Conservation (phyloP, 2,329 filamentous ascomycete species). For the Pseudomassariella vexata region DNA sequence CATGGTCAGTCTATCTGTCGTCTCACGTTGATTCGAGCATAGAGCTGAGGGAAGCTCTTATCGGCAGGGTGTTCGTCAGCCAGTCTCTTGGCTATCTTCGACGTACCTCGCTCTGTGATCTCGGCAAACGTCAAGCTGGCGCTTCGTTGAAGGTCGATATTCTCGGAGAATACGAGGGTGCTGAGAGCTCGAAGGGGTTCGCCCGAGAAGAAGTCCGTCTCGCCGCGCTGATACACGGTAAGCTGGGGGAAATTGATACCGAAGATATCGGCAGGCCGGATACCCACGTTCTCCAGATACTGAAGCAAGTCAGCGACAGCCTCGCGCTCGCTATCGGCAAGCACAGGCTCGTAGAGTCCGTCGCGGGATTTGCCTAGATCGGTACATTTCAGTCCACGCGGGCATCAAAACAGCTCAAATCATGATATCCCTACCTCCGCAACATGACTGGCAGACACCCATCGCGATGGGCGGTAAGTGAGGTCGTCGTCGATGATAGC, state of each 20-base stretch:
- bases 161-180: conserved; percentile 96
- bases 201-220: conserved; percentile 97
- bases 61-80: no score
- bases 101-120: conserved; percentile 90
- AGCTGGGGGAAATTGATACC: conserved; percentile 14
- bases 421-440: conserved; percentile 22
- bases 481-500: conserved; percentile 6
- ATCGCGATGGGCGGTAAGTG: conserved; percentile 17
- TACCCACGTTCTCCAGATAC: conserved; percentile 88
- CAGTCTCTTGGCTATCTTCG: no score
- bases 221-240: conserved; percentile 62
- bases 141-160: conserved; percentile 95
- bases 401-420: no score
- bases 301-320: conserved; percentile 92
- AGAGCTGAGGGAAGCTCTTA: no score
- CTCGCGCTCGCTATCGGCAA: conserved; percentile 94
- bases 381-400: no score
- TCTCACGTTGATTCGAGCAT: no score
- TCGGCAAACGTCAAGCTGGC: conserved; percentile 98
- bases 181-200: conserved; percentile 90
- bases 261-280: conserved; percentile 2
- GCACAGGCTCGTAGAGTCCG: conserved; percentile 76
- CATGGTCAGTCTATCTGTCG: conserved; percentile 13
- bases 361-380: conserved; percentile 66
- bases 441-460: conserved; percentile 29